Base-by-base conservation (phyloP, 164 flowering plant genomes). In the Aristolochia contorta region DNA sequence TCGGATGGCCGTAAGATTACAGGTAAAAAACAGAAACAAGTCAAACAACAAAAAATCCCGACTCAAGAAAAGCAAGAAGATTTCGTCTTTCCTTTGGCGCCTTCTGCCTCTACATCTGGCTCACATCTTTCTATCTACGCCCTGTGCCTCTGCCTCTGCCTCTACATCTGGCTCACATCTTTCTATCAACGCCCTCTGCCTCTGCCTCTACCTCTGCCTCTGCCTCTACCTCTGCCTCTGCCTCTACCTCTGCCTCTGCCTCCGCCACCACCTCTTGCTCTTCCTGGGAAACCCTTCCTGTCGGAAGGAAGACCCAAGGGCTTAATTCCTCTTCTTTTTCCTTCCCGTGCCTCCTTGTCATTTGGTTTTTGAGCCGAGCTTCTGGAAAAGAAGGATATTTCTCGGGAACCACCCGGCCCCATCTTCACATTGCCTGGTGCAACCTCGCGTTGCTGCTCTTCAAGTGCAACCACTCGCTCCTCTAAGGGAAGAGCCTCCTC, bases 391-490 rank as follows among this genome's bases (percentile, higher is more conserved):
- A 90, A 93, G 10, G 95, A 78, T 24, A 93, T 82, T 70, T 90
- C 96, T n/a, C 97, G 77, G 14, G 97, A 88, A 12, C 97, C 98
- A 25, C 98, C 97, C 0, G 78, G 80, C 21, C 97, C 96, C 19
- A 76, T 55, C 73, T 86, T 90, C 8, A 93, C 83, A 57, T 63
- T 65, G 47, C 60, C 65, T 24, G 65, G 72, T 1, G 47, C 4
- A 57, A 58, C 65, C 13, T 75, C 71, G 56, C n/a, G 51, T 23
- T 57, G 66, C 25, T 53, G 73, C 24, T 71, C 63, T 60, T 50
- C 62, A 6, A 77, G 71, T 66, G 89, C 83, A n/a, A 80, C 87
- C 54, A 77, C 79, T 51, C 93, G 76, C 74, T 93, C 97, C 43
- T 85, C 99, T 65, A 90, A 27, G 13, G 99, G 77, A 67, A 93